These are phyloP conservation scores for Colletotrichum horii DNA, from an alignment of 2,329 filamentous ascomycete species.

Conservation along the genomic window DNA sequence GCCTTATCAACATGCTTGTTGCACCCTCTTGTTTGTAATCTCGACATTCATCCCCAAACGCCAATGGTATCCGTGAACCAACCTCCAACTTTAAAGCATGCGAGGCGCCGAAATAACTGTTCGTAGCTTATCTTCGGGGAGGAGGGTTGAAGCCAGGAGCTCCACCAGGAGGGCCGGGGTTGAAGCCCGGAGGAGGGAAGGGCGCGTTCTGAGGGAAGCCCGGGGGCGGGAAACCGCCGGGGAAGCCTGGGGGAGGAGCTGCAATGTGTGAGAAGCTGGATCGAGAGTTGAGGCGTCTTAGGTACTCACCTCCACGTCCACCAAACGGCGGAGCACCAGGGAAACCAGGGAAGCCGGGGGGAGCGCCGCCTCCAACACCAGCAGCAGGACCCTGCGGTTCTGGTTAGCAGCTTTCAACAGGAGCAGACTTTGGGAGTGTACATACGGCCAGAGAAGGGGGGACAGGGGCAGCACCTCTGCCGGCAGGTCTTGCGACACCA, in stretches of 20 bases:
- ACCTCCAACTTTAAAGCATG: slow-evolving; percentile 22
- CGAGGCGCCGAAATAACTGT: slow-evolving; percentile 21
- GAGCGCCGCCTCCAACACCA: slow-evolving; percentile 77
- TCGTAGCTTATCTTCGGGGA: slow-evolving; percentile 57
- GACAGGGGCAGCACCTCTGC: slow-evolving; percentile 69
- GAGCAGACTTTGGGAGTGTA: slow-evolving; percentile 1
- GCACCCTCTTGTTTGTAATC: slow-evolving; percentile 10
- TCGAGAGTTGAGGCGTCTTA: neutral
- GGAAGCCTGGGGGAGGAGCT: slow-evolving; percentile 57
- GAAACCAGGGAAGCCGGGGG: slow-evolving; percentile 61
- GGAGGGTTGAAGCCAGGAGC: slow-evolving; percentile 80
- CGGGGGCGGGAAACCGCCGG: slow-evolving; percentile 51
- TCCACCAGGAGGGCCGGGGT: slow-evolving; percentile 51
- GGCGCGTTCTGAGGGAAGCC: slow-evolving; percentile 43
- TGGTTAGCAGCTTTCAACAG: neutral
- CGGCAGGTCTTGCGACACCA: slow-evolving; percentile 89
- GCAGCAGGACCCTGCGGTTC: slow-evolving; percentile 73
- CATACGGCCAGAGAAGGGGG: slow-evolving; percentile 81
- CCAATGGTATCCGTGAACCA: slow-evolving; percentile 30
- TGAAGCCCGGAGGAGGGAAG: slow-evolving; percentile 58
- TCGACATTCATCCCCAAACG: slow-evolving; percentile 33
- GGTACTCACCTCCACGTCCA: slow-evolving; percentile 59
- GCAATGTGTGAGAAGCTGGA: slow-evolving; percentile 35
- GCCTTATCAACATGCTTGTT: slow-evolving; percentile 1
- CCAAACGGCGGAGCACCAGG: slow-evolving; percentile 56